These are phyloP conservation scores for Spatholobus suberectus DNA, from an alignment of 306 rosid genomes.

Conservation along the genomic window DNA sequence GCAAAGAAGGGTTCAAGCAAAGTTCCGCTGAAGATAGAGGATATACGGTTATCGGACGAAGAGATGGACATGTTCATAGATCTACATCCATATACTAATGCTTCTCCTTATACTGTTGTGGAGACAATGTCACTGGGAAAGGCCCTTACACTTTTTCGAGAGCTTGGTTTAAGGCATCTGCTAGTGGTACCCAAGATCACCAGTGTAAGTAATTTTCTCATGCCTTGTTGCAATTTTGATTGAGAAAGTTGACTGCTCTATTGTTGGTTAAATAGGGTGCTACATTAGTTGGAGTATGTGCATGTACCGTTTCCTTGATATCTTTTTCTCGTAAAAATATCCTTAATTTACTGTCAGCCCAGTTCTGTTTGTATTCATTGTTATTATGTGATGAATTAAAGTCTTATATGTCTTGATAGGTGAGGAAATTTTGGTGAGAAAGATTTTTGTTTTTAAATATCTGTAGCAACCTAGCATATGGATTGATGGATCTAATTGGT, in stretches of 20 bases:
- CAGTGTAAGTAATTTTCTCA: slow-evolving; percentile 62
- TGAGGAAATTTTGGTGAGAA: neutral
- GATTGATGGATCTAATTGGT: neutral
- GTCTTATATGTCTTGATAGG: neutral
- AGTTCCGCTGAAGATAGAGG: slow-evolving; percentile 60
- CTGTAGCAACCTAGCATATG: slow-evolving; percentile 7
- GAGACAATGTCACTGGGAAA: slow-evolving; percentile 92
- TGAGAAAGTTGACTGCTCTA: neutral
- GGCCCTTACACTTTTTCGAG: slow-evolving; percentile 84
- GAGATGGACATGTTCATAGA: slow-evolving; percentile 91
- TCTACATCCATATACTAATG: slow-evolving; percentile 86
- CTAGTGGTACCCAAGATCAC: slow-evolving; percentile 87
- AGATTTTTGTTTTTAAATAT: neutral
- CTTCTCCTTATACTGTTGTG: slow-evolving; percentile 92
- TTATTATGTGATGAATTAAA: neutral
- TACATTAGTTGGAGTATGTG: neutral
- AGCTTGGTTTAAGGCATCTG: slow-evolving; percentile 88
- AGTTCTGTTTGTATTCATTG: neutral
- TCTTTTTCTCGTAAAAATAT: neutral
- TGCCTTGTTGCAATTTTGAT: slow-evolving; percentile 30
- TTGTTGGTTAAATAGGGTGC: slow-evolving; percentile 6
- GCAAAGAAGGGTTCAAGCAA: slow-evolving; percentile 71
- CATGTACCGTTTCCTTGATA: neutral
- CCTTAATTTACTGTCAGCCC: neutral
- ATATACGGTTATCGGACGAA: slow-evolving; percentile 64